Base-by-base conservation (phyloP, 1,284 basidiomycete genomes). In the Salmacisia buchloeana region DNA sequence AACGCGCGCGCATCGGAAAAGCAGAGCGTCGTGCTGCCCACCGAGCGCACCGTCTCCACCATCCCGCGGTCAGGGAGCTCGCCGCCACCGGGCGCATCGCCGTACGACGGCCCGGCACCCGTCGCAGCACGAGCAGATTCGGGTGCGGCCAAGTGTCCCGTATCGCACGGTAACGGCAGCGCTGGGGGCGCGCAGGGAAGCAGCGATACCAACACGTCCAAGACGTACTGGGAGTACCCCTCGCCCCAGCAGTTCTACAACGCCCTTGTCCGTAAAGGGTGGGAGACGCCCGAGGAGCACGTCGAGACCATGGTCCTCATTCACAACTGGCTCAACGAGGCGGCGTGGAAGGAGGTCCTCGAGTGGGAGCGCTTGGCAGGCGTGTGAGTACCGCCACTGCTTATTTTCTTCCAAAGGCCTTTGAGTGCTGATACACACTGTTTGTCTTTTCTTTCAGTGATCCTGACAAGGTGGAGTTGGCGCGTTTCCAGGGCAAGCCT, bases 211-310 rank as follows among this genome's bases (percentile, higher is more conserved):
- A 31, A 33, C 76, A 79, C 18, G 78, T 7, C 41, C 41, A 33
- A 33, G 29, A 29, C 77, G 13, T 81, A 82, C 57, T 98, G 96
- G 96, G 94, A 97, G 77, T 99, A 99, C 81, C 96, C 96, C 1
- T 94, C 91, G 4, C 92, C 94, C 2, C 94, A 98, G 82, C 94
- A 98, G 80, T 98, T 98, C 80, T 94, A 98, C 81, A 97, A 97
- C 79, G 96, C 96, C 0, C 85, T 99, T 6, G 91, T 92, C 15
- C 84, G 94, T 69, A 99, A 99, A 80, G 96, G 96, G 1, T 94
- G 91, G 91, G 93, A 96, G 81, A 96, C 96, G 2, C 92, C 93
- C 0, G 94, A 96, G 81, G 92, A 97, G 77, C 89, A 92, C 79
- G 87, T 98, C 43, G 93, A 94, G 80, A 92, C 88, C 54, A 97